Evolutionary conservation across 768 basidiomycete genomes (phyloP), one percentile per base, ranked within the genome.

Genomic region (Rubroboletus pulcherrimus): DNA sequence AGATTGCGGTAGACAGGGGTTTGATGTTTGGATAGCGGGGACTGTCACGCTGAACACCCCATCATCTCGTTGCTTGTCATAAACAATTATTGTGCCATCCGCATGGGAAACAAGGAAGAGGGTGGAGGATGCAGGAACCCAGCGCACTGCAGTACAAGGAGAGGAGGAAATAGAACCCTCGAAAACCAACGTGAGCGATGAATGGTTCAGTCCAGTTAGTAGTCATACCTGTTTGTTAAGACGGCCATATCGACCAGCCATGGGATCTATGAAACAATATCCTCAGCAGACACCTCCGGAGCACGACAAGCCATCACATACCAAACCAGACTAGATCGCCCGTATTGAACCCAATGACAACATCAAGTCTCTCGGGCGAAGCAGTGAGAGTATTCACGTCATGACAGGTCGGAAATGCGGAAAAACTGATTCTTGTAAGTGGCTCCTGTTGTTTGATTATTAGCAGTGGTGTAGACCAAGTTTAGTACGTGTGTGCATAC

Each of bases 301-400:
- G n/a, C 41, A 69, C 47, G 47, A 26, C 12, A 46, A 38, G 14
- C 17, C 33, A 39, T 14, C n/a, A 65, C 80, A 60, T 59, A 90
- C 95, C 95, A 53, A 98, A 78, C 97, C 97, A 98, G 47, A 98
- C 74, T 37, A 99, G 76, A 74, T 99, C 97, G n/a, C 97, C 97
- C 0, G 94, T 91, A 58, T 77, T 81, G 68, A 97, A 98, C 6
- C 96, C 97, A 63, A 98, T 88, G 55, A 98, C 81, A 7, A 97
- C 78, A 64, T 98, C 95, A 34, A 98, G 73, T 42, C 85, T 83
- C 40, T 93, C 87, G 11, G 87, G 74, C 4, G 85, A 86, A 7
- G 90, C 84, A 2, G 95, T 97, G 2, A 81, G 71, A 6, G 77
- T 70, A 62, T 97, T 96, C 31, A 96, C 85, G 64, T 93, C 87